Conservation (phyloP, 1,284 basidiomycete genomes). For the Mycena citricolor region DNA sequence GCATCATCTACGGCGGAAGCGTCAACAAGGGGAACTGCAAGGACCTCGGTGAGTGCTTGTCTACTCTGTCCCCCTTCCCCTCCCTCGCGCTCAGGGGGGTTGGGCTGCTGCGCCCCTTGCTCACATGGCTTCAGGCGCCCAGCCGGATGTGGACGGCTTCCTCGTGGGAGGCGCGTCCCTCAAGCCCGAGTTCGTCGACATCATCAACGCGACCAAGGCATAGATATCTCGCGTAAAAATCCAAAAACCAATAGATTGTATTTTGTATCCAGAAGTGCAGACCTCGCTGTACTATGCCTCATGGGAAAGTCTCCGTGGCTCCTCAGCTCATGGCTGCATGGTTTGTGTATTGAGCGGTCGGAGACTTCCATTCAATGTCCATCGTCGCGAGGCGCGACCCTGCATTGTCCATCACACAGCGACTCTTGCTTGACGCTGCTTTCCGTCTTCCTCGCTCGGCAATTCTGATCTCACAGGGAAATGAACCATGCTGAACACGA, state of each 20-base stretch:
- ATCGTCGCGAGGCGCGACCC: too few relatives aligned
- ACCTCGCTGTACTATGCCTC: too few relatives aligned
- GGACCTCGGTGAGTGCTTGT: constrained; percentile 68
- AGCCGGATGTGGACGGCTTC: constrained; percentile 96
- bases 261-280: too few relatives aligned
- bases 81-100: neutral
- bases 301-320: too few relatives aligned
- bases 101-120: constrained; percentile 10
- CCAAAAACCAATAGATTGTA: neutral
- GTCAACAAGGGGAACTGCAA: constrained; percentile 87
- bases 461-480: too few relatives aligned
- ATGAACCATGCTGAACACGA: too few relatives aligned
- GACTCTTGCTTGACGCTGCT: too few relatives aligned
- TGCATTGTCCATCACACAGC: too few relatives aligned
- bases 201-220: constrained; percentile 71
- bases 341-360: too few relatives aligned
- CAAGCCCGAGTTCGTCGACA: constrained; percentile 95
- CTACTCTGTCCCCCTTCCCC: constrained; percentile 2
- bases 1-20: constrained; percentile 96
- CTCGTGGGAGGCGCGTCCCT: constrained; percentile 97
- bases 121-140: constrained; percentile 49
- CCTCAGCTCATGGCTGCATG: too few relatives aligned
- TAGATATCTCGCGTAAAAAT: constrained; percentile 3
- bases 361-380: too few relatives aligned
- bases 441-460: too few relatives aligned